These are phyloP conservation scores for Themeda triandra DNA, from an alignment of 176 grass and related monocot species.

Conservation along the genomic window DNA sequence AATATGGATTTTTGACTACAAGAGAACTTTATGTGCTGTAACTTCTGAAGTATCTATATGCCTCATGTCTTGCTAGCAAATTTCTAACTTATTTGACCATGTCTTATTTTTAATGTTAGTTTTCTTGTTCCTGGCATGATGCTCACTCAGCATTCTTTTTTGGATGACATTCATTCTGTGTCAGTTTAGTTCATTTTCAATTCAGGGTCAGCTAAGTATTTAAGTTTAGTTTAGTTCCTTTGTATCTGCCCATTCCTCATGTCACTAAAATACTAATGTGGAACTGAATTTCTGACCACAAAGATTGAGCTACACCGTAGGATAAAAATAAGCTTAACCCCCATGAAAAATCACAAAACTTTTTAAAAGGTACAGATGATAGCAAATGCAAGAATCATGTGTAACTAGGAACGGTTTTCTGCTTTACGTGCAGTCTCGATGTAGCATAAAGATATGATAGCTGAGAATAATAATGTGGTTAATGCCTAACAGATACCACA, in stretches of 20 bases:
- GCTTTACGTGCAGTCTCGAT: not conserved
- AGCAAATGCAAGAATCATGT: not conserved
- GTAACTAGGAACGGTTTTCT: not conserved
- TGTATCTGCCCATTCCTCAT: not conserved
- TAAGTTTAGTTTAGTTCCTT: no score
- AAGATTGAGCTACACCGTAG: not conserved
- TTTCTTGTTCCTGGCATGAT: no score
- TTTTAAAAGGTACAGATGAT: not conserved
- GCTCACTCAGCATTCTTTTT: no score
- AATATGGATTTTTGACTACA: no score
- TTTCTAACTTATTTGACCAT: no score
- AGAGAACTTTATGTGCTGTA: no score
- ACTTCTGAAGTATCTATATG: no score
- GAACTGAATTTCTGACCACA: not conserved
- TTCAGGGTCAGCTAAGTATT: no score
- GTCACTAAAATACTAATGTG: not conserved
- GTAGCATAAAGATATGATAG: not conserved
- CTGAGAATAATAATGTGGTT: not conserved
- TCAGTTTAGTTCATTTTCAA: no score
- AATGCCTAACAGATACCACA: not conserved
- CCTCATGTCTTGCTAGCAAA: no score
- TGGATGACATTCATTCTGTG: no score
- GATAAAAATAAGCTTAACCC: not conserved
- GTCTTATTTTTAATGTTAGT: no score
- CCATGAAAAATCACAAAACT: not conserved